Conservation (phyloP, 2,329 filamentous ascomycete species). For the Hymenoscyphus fructigenus region DNA sequence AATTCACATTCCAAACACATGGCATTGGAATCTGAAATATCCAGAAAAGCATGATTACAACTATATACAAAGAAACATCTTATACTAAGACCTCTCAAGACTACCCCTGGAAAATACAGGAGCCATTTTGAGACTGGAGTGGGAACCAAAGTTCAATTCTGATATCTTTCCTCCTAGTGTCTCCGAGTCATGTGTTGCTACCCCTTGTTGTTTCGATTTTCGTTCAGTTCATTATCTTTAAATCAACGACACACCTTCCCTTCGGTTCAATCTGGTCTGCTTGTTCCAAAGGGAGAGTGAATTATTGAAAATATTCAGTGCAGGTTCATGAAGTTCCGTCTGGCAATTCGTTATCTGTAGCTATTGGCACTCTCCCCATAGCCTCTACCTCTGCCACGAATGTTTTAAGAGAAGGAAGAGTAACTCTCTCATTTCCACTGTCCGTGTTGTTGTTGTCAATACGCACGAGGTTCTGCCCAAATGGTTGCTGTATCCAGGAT, state of each 20-base stretch:
- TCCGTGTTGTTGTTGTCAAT: not conserved
- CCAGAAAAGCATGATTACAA: not conserved
- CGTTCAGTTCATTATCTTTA: not conserved
- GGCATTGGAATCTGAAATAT: not conserved
- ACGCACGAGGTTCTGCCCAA: not conserved
- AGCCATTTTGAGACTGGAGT: not conserved
- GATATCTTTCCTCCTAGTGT: not conserved
- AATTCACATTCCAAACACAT: not conserved
- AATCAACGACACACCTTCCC: not conserved
- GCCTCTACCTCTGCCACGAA: not conserved
- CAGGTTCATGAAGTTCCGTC: no score
- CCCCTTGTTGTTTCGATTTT: not conserved
- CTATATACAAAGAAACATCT: no score
- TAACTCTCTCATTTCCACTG: not conserved
- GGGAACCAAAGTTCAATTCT: not conserved
- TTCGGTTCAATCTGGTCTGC: not conserved
- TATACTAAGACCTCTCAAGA: not conserved
- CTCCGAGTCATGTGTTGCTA: no score
- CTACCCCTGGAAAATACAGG: not conserved
- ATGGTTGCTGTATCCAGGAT: not conserved
- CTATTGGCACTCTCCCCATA: not conserved
- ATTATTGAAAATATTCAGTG: not conserved
- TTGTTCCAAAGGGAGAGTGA: not conserved
- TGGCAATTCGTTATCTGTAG: not conserved
- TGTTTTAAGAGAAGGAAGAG: not conserved